These are phyloP conservation scores for Mycena vitilis DNA, from an alignment of 768 basidiomycete genomes.

Conservation along the genomic window DNA sequence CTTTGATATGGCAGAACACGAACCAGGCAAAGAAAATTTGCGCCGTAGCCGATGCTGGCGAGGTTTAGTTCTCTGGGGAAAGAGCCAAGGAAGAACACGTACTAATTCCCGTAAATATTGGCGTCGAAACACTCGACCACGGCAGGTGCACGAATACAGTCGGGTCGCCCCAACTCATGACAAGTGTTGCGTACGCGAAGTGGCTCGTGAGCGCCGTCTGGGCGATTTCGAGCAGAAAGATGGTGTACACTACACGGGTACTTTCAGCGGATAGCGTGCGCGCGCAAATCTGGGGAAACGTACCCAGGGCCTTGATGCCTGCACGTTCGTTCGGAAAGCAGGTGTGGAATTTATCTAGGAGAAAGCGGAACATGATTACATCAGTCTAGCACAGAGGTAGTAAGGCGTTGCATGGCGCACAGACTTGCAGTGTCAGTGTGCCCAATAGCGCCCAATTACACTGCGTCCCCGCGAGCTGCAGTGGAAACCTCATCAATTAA, in stretches of 20 bases:
- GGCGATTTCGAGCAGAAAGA: constrained; percentile 36
- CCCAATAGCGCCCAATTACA: constrained; percentile 19
- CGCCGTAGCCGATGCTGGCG: constrained; percentile 12
- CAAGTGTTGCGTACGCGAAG: constrained; percentile 35
- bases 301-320: constrained; percentile 5
- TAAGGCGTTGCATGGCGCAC: background rate
- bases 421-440: constrained; percentile 13
- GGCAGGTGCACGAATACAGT: constrained; percentile 29
- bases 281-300: too few relatives aligned
- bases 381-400: background rate
- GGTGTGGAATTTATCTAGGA: background rate
- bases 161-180: constrained; percentile 37
- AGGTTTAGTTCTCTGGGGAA: too few relatives aligned
- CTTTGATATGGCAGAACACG: background rate
- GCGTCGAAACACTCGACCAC: constrained; percentile 34
- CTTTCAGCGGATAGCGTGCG: background rate
- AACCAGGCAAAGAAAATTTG: constrained; percentile 30
- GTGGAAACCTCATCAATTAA: too few relatives aligned
- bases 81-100: background rate
- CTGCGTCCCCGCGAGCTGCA: constrained; percentile 10
- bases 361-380: background rate
- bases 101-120: constrained; percentile 39
- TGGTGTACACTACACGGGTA: constrained; percentile 17
- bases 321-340: background rate
- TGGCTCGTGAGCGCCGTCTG: constrained; percentile 39